A percentile compares a stretch with the other conserved stretches of the same genome.
phyloP scores from a whole-genome alignment of 176 grass and related monocot species.

The Sorghum bicolor region Sorghum_bicolor_NCBIv3 NC_012870.2:10072001-10072500 shows the following conservation, averaged over 20 bases:
- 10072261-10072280: background rate
- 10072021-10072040: background rate
- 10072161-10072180: background rate
- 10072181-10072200: background rate
- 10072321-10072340: too few species aligned
- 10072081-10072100: background rate
- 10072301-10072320: background rate
- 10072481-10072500: background rate
- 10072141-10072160: background rate
- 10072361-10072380: background rate
- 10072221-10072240: background rate
- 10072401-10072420: background rate
- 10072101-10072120: background rate
- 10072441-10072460: background rate
- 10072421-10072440: background rate
- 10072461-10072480: background rate
- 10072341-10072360: background rate
- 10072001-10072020: background rate
- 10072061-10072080: background rate
- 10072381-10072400: background rate
- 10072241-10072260: background rate
- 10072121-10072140: background rate
- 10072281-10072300: background rate
- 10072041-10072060: background rate
- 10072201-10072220: background rate